A percentile compares a stretch with the other conserved stretches of the same genome.
phyloP scores from a whole-genome alignment of 768 basidiomycete genomes.

The Lactarius psammicola region DNA sequence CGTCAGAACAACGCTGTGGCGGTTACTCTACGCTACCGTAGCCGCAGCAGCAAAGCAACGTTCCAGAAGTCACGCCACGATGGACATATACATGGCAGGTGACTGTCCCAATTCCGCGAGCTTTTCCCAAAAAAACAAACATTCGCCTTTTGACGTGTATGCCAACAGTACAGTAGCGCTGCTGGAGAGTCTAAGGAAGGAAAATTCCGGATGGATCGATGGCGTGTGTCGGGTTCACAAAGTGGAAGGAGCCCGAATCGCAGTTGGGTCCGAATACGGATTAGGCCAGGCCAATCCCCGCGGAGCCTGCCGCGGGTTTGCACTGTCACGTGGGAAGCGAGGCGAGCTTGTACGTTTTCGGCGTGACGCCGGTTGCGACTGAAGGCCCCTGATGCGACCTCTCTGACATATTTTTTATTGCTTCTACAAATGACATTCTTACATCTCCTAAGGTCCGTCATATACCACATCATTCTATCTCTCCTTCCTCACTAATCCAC shows the following conservation, averaged over 20 bases:
- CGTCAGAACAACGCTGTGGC: constrained; percentile 1
- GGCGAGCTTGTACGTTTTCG: neutral
- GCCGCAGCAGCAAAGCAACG: neutral
- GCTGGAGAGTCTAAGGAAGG: neutral
- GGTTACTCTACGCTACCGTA: constrained; percentile 1
- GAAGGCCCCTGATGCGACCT: constrained; percentile 1
- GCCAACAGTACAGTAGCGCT: neutral
- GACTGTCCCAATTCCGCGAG: constrained; percentile 3
- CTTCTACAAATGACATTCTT: constrained; percentile 48
- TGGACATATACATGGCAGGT: neutral
- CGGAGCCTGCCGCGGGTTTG: neutral
- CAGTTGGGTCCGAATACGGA: neutral
- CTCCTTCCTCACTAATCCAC: constrained; percentile 11
- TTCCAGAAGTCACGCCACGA: neutral
- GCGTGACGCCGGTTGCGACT: neutral
- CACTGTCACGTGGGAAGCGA: neutral
- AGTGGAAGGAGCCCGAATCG: neutral
- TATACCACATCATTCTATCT: constrained; percentile 17
- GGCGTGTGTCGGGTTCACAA: neutral
- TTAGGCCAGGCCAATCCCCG: neutral
- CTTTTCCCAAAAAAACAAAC: constrained; percentile 3
- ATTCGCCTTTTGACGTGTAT: neutral
- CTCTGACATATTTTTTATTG: neutral
- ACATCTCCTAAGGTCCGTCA: constrained; percentile 62
- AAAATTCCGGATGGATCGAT: neutral